phyloP scores from a whole-genome alignment of 2,329 filamentous ascomycete species.

The Alternaria incomplexa region DNA sequence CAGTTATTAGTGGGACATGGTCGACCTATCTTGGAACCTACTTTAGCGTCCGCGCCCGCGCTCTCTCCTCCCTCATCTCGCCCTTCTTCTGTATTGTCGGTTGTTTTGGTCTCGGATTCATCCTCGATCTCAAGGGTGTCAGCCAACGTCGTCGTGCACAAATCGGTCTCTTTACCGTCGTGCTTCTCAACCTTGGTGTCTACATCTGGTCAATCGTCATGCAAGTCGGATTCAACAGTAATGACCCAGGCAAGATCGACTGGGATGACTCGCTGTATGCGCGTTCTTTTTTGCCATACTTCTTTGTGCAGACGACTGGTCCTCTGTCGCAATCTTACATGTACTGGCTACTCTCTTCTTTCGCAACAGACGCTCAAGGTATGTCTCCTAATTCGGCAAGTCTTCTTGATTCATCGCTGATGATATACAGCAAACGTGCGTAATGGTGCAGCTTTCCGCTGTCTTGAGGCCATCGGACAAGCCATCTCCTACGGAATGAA shows the following conservation, averaged over 20 bases:
- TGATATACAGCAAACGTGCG: constrained; percentile 24
- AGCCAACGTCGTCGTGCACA: constrained; percentile 60
- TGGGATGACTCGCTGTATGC: constrained; percentile 55
- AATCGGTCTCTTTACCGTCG: constrained; percentile 53
- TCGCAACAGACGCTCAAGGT: constrained; percentile 37
- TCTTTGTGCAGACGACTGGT: constrained; percentile 56
- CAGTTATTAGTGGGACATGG: constrained; percentile 50
- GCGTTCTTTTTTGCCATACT: constrained; percentile 55
- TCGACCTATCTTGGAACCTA: constrained; percentile 55
- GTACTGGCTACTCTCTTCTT: constrained; percentile 41
- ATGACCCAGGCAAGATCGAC: constrained; percentile 54
- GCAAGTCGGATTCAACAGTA: constrained; percentile 50
- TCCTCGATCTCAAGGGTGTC: constrained; percentile 71
- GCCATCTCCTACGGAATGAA: constrained; percentile 41
- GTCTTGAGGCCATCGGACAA: constrained; percentile 36
- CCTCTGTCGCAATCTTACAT: constrained; percentile 40
- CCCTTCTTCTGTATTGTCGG: constrained; percentile 60
- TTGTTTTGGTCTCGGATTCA: constrained; percentile 58
- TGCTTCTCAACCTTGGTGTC: constrained; percentile 56
- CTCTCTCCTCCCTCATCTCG: constrained; percentile 55
- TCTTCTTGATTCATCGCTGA: constrained; percentile 1
- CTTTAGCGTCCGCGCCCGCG: constrained; percentile 54
- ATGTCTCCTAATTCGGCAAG: neutral
- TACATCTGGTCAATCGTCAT: constrained; percentile 60
- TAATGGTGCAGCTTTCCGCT: constrained; percentile 35